Percentiles rank a stretch among this genome's conserved stretches.
Conservation (phyloP, 1,284 basidiomycete species). For the Marasmius sp. region DNA sequence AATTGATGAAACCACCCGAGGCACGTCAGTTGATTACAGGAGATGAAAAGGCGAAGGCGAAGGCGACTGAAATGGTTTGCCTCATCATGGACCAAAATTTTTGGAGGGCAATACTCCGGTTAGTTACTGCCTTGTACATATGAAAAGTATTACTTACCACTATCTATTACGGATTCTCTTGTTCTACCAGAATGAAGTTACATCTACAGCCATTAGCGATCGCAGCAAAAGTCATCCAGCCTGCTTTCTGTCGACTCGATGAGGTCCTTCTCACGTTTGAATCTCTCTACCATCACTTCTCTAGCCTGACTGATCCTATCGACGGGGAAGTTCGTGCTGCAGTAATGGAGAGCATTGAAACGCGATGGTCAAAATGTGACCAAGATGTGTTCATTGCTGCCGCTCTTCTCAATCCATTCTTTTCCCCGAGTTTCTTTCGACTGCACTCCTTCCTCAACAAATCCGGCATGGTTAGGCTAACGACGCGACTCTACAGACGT, state of each 20-base stretch:
- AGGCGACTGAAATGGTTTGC: slow-evolving; percentile 27
- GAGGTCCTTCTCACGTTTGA: slow-evolving; percentile 37
- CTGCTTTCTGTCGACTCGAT: slow-evolving; percentile 32
- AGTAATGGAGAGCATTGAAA: slow-evolving; percentile 32
- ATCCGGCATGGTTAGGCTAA: no score
- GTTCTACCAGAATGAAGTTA: slow-evolving; percentile 27
- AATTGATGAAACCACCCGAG: slow-evolving; percentile 13
- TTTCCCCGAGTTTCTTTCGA: no score
- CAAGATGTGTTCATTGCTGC: slow-evolving; percentile 42
- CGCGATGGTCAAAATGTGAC: slow-evolving; percentile 39
- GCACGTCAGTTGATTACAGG: slow-evolving; percentile 17
- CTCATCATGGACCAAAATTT: slow-evolving; percentile 25
- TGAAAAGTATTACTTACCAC: background rate
- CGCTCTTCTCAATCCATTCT: slow-evolving; percentile 38
- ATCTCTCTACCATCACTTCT: slow-evolving; percentile 23
- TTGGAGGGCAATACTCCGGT: slow-evolving; percentile 26
- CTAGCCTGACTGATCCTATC: background rate
- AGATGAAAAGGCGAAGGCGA: slow-evolving; percentile 18
- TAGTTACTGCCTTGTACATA: slow-evolving; percentile 5
- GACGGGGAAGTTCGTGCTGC: background rate
- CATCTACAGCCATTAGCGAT: slow-evolving; percentile 40
- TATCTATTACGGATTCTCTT: no score
- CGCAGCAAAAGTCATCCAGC: slow-evolving; percentile 37
- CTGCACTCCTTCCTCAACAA: no score
- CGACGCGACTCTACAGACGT: no score